These are phyloP conservation scores for Psophocarpus tetragonolobus DNA, from an alignment of 306 rosid genomes.

Conservation along the genomic window DNA sequence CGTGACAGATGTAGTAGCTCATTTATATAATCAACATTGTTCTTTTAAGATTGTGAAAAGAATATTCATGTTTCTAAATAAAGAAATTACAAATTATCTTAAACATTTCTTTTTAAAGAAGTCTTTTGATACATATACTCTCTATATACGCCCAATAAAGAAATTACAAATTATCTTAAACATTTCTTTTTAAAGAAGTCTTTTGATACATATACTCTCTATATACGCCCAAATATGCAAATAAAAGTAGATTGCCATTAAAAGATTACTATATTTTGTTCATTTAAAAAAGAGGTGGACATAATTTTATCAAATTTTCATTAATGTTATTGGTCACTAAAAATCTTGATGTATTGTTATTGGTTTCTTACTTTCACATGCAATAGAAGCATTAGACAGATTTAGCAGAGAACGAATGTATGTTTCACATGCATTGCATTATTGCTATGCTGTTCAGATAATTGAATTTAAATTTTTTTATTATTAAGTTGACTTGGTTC, in stretches of 20 bases:
- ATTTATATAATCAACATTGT: neutral
- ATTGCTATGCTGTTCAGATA: neutral
- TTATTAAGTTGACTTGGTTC: neutral
- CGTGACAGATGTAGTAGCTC: neutral
- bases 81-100: neutral
- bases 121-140: neutral
- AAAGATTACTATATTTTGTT: neutral
- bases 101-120: neutral
- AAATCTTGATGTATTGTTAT: neutral
- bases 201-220: neutral
- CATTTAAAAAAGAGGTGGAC: neutral
- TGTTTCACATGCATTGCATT: slow-evolving; percentile 37
- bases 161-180: neutral
- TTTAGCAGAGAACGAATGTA: slow-evolving; percentile 17
- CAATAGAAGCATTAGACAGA: neutral
- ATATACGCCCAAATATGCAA: neutral
- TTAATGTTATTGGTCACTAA: neutral
- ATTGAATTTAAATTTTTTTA: neutral
- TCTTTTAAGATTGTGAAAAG: neutral
- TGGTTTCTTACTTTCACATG: neutral
- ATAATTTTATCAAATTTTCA: neutral
- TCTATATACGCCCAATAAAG: too few relatives aligned
- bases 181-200: neutral
- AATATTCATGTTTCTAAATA: neutral
- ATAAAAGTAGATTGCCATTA: neutral